Evolutionary conservation across 108 stramenopile genomes (phyloP), one percentile per base, ranked within the genome.

Genomic region (Cyclostephanos tholiformis): DNA sequence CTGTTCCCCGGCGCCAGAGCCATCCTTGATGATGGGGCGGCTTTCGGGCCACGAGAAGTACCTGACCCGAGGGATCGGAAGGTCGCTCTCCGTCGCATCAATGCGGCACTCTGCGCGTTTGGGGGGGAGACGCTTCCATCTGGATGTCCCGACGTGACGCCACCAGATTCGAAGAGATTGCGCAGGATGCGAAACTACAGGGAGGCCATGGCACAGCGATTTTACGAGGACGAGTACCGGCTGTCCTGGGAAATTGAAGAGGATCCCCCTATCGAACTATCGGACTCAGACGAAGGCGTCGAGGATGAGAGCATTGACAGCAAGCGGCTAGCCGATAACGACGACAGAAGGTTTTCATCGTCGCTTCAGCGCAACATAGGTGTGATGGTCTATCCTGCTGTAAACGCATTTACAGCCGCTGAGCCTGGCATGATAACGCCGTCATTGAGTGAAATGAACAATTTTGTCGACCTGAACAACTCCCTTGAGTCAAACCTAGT

Each of bases 201-300:
- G 53, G 84, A 90, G 38, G 61, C 65, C 30, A 50, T 94, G 35
- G 82, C 89, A 29, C 73, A 82, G 16, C 84, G 93, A 61, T 94
- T 90, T 71, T 94, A 90, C 60, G 93, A 94, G 57, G 89, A 91
- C 61, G 88, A 94, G 51, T 90, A 80, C 77, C 75, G 93, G 14
- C 61, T 94, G 56, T 94, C 93, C 19, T 94, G 93, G 93, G 93
- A 94, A 56, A 83, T 90, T 41, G 93, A 94, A 71, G 90, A 91
- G 53, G 64, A 78, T 63, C 90, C 93, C 39, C 93, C 93, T 9
- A 85, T 94, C 17, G 80, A 74, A 22, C 43, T 71, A 30, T 70
- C 73, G 9, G 76, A 79, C 7, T 83, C 65, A 25, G 75, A 80
- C 10, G 84, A 75, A 14, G 41, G 9, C 41, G 60, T 74, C 13